Percentiles rank a stretch among this genome's conserved stretches.
phyloP scores from a whole-genome alignment of 192 early-diverging fungal species.

The Backusella circina region DNA sequence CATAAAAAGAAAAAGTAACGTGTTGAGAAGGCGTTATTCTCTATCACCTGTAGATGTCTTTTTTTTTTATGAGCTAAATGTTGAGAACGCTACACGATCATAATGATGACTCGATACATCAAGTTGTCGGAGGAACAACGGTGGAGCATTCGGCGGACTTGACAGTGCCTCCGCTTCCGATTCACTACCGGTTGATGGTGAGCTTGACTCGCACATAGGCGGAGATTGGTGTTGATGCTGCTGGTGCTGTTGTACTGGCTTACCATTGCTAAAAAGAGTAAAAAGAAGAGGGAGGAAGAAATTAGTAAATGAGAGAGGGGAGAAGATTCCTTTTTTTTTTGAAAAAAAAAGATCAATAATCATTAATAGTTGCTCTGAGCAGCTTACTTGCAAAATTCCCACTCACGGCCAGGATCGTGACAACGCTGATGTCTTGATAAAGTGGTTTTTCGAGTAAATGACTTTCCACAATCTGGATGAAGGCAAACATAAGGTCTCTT shows the following conservation, averaged over 20 bases:
- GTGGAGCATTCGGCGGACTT: neutral
- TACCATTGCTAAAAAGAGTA: neutral
- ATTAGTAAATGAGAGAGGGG: neutral
- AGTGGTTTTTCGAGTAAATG: slow-evolving; percentile 60
- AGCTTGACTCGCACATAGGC: neutral
- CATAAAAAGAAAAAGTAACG: neutral
- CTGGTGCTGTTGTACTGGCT: neutral
- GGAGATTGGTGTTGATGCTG: neutral
- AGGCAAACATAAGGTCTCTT: slow-evolving; percentile 65
- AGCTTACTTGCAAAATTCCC: slow-evolving; percentile 11
- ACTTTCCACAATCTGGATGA: slow-evolving; percentile 63
- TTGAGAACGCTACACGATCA: neutral
- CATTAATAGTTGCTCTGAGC: neutral
- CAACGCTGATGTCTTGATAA: slow-evolving; percentile 52
- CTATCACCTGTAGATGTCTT: neutral
- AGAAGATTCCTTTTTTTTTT: neutral
- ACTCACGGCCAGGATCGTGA: slow-evolving; percentile 40
- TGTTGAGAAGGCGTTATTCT: neutral
- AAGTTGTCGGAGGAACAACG: neutral
- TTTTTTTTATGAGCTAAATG: neutral
- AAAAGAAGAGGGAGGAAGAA: neutral
- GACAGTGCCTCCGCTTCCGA: neutral
- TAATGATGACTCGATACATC: neutral
- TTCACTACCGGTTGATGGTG: neutral
- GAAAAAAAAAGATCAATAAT: neutral